phyloP scores from a whole-genome alignment of 148 eudicot genomes.

The Vaccinium macrocarpon region DNA sequence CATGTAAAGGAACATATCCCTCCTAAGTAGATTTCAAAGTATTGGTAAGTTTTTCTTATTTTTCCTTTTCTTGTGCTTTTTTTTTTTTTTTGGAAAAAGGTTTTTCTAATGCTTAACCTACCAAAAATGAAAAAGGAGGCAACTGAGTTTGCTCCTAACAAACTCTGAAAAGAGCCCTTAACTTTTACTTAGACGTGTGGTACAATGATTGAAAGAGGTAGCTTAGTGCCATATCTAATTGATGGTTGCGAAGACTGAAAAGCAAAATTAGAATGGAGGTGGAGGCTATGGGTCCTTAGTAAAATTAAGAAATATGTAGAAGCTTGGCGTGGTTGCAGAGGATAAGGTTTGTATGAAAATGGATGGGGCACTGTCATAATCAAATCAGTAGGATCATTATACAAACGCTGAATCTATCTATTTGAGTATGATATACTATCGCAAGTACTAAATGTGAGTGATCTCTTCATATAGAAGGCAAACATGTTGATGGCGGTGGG shows the following conservation, averaged over 20 bases:
- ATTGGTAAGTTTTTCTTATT: too few species aligned
- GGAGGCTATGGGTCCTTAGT: neutral
- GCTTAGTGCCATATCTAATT: neutral
- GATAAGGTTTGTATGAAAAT: constrained; percentile 2
- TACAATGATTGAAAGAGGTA: neutral
- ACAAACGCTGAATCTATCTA: neutral
- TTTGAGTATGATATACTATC: neutral
- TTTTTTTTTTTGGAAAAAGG: too few species aligned
- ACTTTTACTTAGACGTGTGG: neutral
- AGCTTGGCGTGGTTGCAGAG: constrained; percentile 4
- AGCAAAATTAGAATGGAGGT: neutral
- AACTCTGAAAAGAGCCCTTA: neutral
- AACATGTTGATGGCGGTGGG: neutral
- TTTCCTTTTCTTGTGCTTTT: too few species aligned
- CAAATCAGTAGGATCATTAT: neutral
- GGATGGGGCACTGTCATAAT: constrained; percentile 3
- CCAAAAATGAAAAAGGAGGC: too few species aligned
- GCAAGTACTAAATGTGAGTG: neutral
- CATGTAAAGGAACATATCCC: too few species aligned
- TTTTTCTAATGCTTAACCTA: too few species aligned
- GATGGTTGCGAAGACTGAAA: neutral
- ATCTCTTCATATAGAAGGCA: neutral
- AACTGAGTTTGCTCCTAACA: neutral
- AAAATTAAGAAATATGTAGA: neutral
- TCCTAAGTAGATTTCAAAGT: too few species aligned